A percentile compares a stretch with the other conserved stretches of the same genome.
Evolutionary conservation across 2,329 filamentous ascomycete genomes (phyloP).

Genomic region (Penicillium sclerotiorum): DNA sequence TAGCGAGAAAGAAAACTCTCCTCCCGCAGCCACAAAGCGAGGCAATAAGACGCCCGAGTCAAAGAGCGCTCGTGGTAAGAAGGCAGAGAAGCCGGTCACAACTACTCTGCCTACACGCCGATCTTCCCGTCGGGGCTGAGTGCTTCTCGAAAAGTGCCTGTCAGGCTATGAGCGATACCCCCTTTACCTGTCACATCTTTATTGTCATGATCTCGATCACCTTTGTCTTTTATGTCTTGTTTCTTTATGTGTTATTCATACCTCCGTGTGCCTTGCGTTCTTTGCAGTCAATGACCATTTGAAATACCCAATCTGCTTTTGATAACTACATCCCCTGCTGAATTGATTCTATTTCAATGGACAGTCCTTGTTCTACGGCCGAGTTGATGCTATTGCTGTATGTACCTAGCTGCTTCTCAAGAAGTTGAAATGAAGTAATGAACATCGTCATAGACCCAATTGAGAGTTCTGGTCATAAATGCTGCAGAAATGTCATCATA

Average conservation of each 20-base stretch:
- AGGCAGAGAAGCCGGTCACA: slow-evolving; percentile 14
- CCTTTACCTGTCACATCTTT: too few relatives aligned
- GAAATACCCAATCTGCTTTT: slow-evolving; percentile 26
- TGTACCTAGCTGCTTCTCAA: background rate
- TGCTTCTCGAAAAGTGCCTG: too few relatives aligned
- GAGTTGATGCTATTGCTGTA: background rate
- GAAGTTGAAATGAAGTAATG: too few relatives aligned
- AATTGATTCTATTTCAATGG: slow-evolving; percentile 2
- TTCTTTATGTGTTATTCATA: slow-evolving; percentile 4
- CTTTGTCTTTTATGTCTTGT: slow-evolving; percentile 2
- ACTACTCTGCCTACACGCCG: slow-evolving; percentile 24
- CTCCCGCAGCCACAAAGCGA: slow-evolving; percentile 16
- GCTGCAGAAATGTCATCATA: too few relatives aligned
- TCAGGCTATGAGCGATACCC: too few relatives aligned
- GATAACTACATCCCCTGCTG: slow-evolving; percentile 11
- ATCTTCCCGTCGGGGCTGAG: slow-evolving; percentile 24
- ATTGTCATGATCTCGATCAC: too few relatives aligned
- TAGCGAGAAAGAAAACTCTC: slow-evolving; percentile 27
- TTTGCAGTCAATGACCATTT: slow-evolving; percentile 18
- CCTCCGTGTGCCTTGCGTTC: slow-evolving; percentile 1
- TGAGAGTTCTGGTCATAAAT: too few relatives aligned
- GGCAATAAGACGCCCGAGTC: slow-evolving; percentile 8
- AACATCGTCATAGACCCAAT: too few relatives aligned
- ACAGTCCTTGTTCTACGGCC: background rate
- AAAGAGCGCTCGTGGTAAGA: slow-evolving; percentile 6